Conservation (phyloP, 2,329 filamentous ascomycete species). For the Claviceps monticola region DNA sequence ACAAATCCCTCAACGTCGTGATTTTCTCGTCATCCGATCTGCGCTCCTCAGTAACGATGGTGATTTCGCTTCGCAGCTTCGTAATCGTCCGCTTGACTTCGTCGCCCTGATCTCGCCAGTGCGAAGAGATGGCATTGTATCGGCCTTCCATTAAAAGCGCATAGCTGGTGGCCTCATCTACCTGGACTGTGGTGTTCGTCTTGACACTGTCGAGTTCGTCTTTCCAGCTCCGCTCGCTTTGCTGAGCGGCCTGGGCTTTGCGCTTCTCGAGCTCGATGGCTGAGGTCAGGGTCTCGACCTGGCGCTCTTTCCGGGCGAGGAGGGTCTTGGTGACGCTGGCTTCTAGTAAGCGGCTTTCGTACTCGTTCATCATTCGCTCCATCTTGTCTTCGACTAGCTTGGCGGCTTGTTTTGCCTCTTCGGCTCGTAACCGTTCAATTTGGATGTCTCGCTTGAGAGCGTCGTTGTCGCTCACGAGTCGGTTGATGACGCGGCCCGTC, state of each 20-base stretch:
- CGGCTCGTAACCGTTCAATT: conserved; percentile 49
- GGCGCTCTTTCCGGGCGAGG: conserved; percentile 58
- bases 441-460: conserved; percentile 59
- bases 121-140: conserved; percentile 51
- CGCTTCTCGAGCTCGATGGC: conserved; percentile 51
- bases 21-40: conserved; percentile 49
- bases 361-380: conserved; percentile 52
- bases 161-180: conserved; percentile 51
- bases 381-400: conserved; percentile 58
- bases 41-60: conserved; percentile 39
- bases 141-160: conserved; percentile 56
- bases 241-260: conserved; percentile 43
- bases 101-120: conserved; percentile 53
- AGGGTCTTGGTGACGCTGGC: conserved; percentile 58
- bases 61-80: conserved; percentile 39
- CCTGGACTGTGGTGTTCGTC: conserved; percentile 44
- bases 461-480: conserved; percentile 69
- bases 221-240: conserved; percentile 47
- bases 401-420: conserved; percentile 57
- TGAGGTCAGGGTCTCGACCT: conserved; percentile 54
- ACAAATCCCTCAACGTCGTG: conserved; percentile 50
- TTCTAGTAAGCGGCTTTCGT: conserved; percentile 55
- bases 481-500: conserved; percentile 67
- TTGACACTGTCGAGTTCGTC: conserved; percentile 49
- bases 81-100: conserved; percentile 40